Base-by-base conservation (phyloP, 768 basidiomycete genomes). In the Tricholoma sp. region DNA sequence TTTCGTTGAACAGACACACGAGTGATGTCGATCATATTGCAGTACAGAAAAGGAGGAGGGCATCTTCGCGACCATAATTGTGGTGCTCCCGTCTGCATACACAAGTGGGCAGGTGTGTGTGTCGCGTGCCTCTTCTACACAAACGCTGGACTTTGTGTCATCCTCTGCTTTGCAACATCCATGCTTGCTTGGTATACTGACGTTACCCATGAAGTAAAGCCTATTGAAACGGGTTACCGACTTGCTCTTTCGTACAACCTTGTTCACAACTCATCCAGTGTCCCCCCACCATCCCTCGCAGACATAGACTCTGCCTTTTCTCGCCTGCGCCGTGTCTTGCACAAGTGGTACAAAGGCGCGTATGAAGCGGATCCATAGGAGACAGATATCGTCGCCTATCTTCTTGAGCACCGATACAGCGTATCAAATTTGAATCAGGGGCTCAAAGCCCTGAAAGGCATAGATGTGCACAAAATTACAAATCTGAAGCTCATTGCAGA, bases 181-280 rank as follows among this genome's bases (percentile, higher is more conserved):
- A 63, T 77, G 12, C 65, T 80, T 2, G 71, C 80, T 1, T 83
- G 80, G 79, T 80, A 82, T 59, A 80, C 77, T 20, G 80, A 80
- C 56, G 80, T 80, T 48, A 66, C 65, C 45, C 79, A 80, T 62
- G 77, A 79, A 67, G 73, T 81, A 57, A 77, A 77, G 57, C 24
- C 24, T 24, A 24, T 24, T 4, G 24, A 24, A 24, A 24, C 74
- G 11, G 81, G 81, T 4, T 80, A 78, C 55, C 75, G 77, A 0
- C 71, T 82, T 1, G 80, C 78, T 0, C 72, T 82, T 6, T 76
- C 79, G 0, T 82, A 76, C 64, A 81, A 80, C 57, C 71, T 82
- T 51, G 69, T 80, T n/a, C 74, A 79, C 55, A 68, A 73, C 3
- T 64, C 69, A 0, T 62, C 74, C 1, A 62, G 67, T 3, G 51